These are phyloP conservation scores for Drechslerella dactyloides DNA, from an alignment of 2,329 filamentous ascomycete species.

Conservation along the genomic window DNA sequence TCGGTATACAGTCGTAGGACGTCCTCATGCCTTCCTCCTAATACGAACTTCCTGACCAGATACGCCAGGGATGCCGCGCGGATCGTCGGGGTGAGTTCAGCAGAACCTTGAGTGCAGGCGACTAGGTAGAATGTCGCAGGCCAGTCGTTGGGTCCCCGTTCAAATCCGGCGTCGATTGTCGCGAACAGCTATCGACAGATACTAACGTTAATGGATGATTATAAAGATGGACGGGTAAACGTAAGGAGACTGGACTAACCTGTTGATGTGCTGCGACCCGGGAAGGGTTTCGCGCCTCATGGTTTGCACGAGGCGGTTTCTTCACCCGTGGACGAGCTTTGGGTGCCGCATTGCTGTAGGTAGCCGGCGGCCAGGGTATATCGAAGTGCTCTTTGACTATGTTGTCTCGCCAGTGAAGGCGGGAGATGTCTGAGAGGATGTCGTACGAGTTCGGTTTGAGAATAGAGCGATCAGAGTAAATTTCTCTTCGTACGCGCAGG, in stretches of 20 bases:
- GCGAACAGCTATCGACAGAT: constrained; percentile 24
- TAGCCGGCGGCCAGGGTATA: constrained; percentile 14
- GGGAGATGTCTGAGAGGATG: constrained; percentile 29
- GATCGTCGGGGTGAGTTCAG: constrained; percentile 15
- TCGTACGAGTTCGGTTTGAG: constrained; percentile 38
- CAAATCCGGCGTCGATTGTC: constrained; percentile 25
- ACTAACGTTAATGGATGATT: not conserved
- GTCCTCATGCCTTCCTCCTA: constrained; percentile 17
- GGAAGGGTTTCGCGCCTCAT: constrained; percentile 6
- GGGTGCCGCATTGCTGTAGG: not conserved
- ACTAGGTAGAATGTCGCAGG: constrained; percentile 38
- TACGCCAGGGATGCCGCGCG: constrained; percentile 32
- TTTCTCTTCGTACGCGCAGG: constrained; percentile 18
- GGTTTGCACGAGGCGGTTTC: no score
- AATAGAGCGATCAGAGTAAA: constrained; percentile 35
- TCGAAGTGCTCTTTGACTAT: constrained; percentile 5
- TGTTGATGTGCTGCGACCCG: constrained; percentile 17
- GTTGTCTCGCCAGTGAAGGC: constrained; percentile 16
- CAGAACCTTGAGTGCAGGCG: constrained; percentile 17
- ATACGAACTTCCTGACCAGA: constrained; percentile 31
- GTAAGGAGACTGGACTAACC: constrained; percentile 4
- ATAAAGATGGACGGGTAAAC: no score
- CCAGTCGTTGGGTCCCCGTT: constrained; percentile 32
- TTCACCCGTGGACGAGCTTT: constrained; percentile 2
- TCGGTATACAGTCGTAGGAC: constrained; percentile 36